Conservation (phyloP, 1,284 basidiomycete species). For the Sanghuangporus baumii region DNA sequence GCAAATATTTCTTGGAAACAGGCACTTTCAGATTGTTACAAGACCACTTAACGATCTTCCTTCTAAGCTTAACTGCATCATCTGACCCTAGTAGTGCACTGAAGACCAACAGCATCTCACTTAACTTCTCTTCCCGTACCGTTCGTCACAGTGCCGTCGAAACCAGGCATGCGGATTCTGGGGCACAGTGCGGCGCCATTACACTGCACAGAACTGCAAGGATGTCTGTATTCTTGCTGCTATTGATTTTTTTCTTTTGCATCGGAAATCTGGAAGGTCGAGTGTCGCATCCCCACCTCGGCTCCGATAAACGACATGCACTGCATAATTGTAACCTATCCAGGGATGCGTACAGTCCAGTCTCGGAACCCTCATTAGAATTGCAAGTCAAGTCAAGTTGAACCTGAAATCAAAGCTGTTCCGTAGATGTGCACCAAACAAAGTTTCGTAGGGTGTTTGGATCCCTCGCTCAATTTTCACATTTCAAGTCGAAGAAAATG, state of each 20-base stretch:
- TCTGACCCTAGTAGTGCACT: conserved; percentile 20
- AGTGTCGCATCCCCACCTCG: conserved; percentile 30
- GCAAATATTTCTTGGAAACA: too few species aligned
- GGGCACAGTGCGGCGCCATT: conserved; percentile 29
- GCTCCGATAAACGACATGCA: conserved; percentile 30
- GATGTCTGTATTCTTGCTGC: conserved; percentile 19
- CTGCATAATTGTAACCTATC: conserved; percentile 27
- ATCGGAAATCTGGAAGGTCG: conserved; percentile 29
- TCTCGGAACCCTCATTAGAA: too few species aligned
- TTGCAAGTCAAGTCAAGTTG: too few species aligned
- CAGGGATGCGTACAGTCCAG: too few species aligned
- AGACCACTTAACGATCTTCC: too few species aligned
- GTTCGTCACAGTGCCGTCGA: conserved; percentile 21
- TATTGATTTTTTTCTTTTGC: conserved; percentile 27
- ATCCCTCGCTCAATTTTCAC: too few species aligned
- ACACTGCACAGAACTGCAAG: conserved; percentile 28
- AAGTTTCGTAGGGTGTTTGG: too few species aligned
- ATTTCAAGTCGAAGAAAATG: too few species aligned
- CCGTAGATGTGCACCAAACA: too few species aligned
- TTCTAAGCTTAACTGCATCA: too few species aligned
- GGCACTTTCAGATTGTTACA: too few species aligned
- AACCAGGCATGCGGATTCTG: conserved; percentile 24
- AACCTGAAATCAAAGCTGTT: too few species aligned
- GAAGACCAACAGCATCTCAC: conserved; percentile 27
- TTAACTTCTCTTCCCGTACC: conserved; percentile 19